Evolutionary conservation across 768 basidiomycete genomes (phyloP).

Genomic region (Suillus subluteus): DNA sequence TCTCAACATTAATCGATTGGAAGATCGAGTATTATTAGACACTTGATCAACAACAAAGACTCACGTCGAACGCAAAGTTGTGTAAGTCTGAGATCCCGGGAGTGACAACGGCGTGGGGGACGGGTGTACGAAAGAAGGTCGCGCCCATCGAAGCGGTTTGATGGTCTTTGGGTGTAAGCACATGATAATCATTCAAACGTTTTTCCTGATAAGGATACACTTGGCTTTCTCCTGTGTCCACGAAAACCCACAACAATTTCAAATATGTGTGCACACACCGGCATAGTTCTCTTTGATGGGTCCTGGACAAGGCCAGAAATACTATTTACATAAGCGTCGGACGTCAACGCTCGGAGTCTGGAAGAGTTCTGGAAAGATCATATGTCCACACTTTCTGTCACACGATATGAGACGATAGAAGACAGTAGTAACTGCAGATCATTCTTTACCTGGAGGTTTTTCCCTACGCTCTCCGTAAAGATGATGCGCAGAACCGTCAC

Average conservation of each 20-base stretch:
- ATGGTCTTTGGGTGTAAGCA: conserved; percentile 8
- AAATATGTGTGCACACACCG: neutral
- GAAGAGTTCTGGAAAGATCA: conserved; percentile 1
- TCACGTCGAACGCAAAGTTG: conserved; percentile 28
- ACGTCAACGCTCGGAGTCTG: neutral
- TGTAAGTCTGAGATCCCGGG: conserved; percentile 20
- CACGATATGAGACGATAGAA: conserved; percentile 13
- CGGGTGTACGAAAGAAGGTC: conserved; percentile 17
- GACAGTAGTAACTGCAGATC: conserved; percentile 10
- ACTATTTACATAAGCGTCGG: neutral
- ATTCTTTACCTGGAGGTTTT: conserved; percentile 7
- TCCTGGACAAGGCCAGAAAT: neutral
- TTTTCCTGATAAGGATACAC: neutral
- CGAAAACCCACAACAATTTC: neutral
- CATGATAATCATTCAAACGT: neutral
- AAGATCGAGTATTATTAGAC: conserved; percentile 16
- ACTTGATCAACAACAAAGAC: conserved; percentile 18
- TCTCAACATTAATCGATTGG: conserved; percentile 20
- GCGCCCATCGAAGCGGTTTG: conserved; percentile 18
- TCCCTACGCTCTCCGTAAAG: conserved; percentile 3
- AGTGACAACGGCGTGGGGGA: conserved; percentile 12
- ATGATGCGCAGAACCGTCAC: neutral
- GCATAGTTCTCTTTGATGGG: neutral
- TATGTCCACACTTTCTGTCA: neutral
- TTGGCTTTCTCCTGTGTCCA: neutral